phyloP scores from a whole-genome alignment of 176 grass and related monocot genomes.

The Aegilops sharonensis region DNA sequence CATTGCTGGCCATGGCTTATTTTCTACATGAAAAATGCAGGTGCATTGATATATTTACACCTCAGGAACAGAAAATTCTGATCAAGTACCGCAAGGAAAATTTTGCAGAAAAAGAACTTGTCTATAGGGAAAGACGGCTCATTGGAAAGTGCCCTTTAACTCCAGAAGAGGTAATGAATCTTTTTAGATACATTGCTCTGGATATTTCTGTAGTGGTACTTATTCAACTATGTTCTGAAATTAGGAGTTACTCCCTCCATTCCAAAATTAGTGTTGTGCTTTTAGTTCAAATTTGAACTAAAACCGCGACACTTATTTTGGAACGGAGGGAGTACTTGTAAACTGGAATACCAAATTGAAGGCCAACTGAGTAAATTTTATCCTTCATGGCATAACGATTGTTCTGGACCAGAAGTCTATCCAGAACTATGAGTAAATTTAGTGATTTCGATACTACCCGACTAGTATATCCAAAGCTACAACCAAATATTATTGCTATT shows the following conservation, averaged over 20 bases:
- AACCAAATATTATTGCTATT: not conserved
- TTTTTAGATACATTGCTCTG: not conserved
- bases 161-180: constrained; percentile 77
- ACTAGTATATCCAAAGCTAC: not conserved
- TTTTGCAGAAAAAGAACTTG: constrained; percentile 75
- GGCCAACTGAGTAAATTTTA: not conserved
- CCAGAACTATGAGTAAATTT: not conserved
- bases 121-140: constrained; percentile 65
- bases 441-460: not conserved
- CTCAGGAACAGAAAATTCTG: constrained; percentile 73
- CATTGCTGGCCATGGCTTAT: not conserved
- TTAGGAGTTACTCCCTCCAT: not conserved
- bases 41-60: constrained; percentile 90
- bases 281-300: too few relatives aligned
- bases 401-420: constrained; percentile 6
- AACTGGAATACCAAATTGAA: not conserved
- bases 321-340: not conserved
- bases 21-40: constrained; percentile 37
- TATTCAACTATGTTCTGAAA: not conserved
- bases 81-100: constrained; percentile 71
- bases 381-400: not conserved
- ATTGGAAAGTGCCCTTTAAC: constrained; percentile 96
- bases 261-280: too few relatives aligned
- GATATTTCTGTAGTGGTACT: not conserved
- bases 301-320: too few relatives aligned